Conservation (phyloP, 2,329 filamentous ascomycete genomes). For the Apiospora phragmitis region DNA sequence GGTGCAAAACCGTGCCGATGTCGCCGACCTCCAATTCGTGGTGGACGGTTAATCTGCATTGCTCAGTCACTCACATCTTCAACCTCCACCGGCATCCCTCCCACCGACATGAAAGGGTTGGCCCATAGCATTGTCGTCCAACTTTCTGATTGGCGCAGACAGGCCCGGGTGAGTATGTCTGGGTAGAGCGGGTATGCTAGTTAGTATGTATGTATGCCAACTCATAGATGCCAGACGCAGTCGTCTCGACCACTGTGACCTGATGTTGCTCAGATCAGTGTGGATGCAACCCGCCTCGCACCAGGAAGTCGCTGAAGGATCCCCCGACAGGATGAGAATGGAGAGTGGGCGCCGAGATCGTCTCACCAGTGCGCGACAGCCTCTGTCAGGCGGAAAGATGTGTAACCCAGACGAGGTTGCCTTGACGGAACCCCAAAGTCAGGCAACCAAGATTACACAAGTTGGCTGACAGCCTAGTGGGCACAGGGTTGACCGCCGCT, state of each 20-base stretch:
- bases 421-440: not conserved
- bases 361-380: not conserved
- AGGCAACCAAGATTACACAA: constrained; percentile 1
- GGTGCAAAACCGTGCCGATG: not conserved
- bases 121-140: not conserved
- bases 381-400: not conserved
- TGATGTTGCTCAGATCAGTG: not conserved
- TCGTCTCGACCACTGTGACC: not conserved
- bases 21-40: constrained; percentile 6
- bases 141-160: not conserved
- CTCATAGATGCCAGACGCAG: constrained; percentile 3
- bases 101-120: constrained; percentile 2
- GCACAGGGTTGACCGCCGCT: constrained; percentile 2
- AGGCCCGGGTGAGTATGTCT: not conserved
- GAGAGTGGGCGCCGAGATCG: not conserved
- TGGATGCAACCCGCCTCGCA: not conserved
- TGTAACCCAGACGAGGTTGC: constrained; percentile 4
- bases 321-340: not conserved
- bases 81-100: constrained; percentile 1
- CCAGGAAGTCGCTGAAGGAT: not conserved
- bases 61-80: not conserved
- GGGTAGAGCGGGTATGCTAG: constrained; percentile 1
- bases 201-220: not conserved
- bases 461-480: not conserved
- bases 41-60: not conserved